A percentile compares a stretch with the other conserved stretches of the same genome.
phyloP scores from a whole-genome alignment of 768 basidiomycete species.

The Filobasidium wieringae region DNA sequence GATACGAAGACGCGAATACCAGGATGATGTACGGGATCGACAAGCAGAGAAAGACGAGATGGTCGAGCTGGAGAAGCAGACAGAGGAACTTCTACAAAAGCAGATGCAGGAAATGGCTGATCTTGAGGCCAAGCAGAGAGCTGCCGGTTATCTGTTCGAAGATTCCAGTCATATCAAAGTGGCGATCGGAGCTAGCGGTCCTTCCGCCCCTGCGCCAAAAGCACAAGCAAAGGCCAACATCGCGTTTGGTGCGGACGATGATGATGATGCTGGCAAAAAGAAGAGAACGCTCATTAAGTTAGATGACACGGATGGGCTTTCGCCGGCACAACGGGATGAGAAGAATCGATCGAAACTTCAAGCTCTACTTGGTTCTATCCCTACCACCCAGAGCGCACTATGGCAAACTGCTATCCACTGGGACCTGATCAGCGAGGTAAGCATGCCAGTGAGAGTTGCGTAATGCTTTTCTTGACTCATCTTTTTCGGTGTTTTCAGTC shows the following conservation, averaged over 20 bases:
- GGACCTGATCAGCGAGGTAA: conserved; percentile 79
- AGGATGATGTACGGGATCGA: conserved; percentile 68
- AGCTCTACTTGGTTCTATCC: conserved; percentile 62
- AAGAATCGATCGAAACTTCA: conserved; percentile 69
- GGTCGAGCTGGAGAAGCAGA: conserved; percentile 75
- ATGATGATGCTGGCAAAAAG: conserved; percentile 75
- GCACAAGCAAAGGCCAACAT: conserved; percentile 42
- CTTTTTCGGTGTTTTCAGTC: conserved; percentile 41
- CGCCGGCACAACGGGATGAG: conserved; percentile 56
- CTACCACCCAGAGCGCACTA: conserved; percentile 55
- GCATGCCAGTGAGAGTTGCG: conserved; percentile 19
- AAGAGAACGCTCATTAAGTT: conserved; percentile 79
- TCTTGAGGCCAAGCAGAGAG: conserved; percentile 76
- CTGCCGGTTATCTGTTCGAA: conserved; percentile 77
- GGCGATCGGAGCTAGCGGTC: conserved; percentile 48
- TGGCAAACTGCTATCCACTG: conserved; percentile 49
- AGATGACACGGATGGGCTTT: conserved; percentile 42
- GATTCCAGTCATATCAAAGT: conserved; percentile 84
- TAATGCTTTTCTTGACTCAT: too few species aligned
- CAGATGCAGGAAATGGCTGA: conserved; percentile 96
- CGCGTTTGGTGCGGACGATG: conserved; percentile 64
- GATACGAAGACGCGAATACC: conserved; percentile 60
- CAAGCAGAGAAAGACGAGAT: conserved; percentile 72
- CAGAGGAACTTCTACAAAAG: conserved; percentile 80
- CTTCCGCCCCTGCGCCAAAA: background rate